Evolutionary conservation across 495 filamentous ascomycete genomes (phyloP), one percentile per base, ranked within the genome.

Genomic region (Xylaria palmicola): DNA sequence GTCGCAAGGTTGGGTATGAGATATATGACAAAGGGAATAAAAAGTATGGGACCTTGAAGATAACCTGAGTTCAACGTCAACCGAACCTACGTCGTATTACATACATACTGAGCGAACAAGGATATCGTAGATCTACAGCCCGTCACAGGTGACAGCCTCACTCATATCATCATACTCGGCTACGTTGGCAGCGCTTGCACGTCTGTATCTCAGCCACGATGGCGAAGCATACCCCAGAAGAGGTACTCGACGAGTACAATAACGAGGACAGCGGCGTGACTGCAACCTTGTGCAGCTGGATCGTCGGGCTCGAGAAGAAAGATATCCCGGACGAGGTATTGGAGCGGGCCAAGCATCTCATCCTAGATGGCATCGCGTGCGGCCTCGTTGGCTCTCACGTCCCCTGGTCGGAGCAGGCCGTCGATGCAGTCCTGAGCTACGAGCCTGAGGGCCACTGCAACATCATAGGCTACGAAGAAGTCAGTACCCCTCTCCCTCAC

Each of bases 341-440:
- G 13, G 44, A 49, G 41, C 64, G 76, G 17, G 73, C 72, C 3
- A 79, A 81, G 62, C 69, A 80, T 64, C 65, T 79, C 10, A 73
- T 83, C 19, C 63, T 81, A 0, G 79, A 82, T 57, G 78, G 78
- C 19, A 51, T 81, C 1, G 73, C 65, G 3, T 81, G 74, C 58
- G 73, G 47, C n/a, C 52, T 81, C 8, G 64, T 80, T 10, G 79
- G 75, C 1, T 66, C 76, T 40, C 74, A 72, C 43, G 59, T 78
- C 19, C 72, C 75, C 10, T 79, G 73, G 74, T 75, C 75, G 1
- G 66, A 77, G 47, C 69, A 69, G 20, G 77, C 74, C 1, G 62
- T 70, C 32, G 58, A 74, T 7, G 73, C 67, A 5, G 54, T 79
- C 1, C 53, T 74, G 22, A 62, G 63, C 6, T 66, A 76, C 12